Percentiles rank a stretch among this genome's conserved stretches.
Evolutionary conservation across 1,139 yeast genomes (phyloP).

Genomic region (Casaregolazyma lundiana): DNA sequence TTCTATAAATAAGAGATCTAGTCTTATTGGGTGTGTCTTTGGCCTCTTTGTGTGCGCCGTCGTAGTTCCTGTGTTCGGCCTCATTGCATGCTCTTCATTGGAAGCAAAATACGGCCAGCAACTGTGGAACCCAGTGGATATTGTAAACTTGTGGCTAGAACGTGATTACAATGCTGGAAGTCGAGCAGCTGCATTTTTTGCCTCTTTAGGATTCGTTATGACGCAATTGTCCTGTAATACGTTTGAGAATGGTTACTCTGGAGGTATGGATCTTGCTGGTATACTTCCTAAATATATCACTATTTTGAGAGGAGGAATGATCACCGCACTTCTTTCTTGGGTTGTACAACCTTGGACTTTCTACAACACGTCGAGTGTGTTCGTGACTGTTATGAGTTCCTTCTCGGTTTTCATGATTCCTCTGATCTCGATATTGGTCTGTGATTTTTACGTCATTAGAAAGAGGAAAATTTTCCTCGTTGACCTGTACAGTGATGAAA

Average conservation of each 20-base stretch:
- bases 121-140: constrained; percentile 19
- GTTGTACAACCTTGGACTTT: constrained; percentile 46
- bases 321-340: constrained; percentile 42
- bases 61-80: constrained; percentile 38
- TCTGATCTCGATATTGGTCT: constrained; percentile 40
- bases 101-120: constrained; percentile 29
- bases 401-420: constrained; percentile 46
- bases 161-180: constrained; percentile 16
- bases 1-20: constrained; percentile 20
- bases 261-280: constrained; percentile 51
- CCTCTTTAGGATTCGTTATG: constrained; percentile 41
- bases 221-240: constrained; percentile 47
- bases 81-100: constrained; percentile 36
- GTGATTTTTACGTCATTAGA: constrained; percentile 41
- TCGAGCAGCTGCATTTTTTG: constrained; percentile 40
- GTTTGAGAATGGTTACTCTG: constrained; percentile 48
- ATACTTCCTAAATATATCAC: constrained; percentile 46
- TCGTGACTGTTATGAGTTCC: constrained; percentile 43
- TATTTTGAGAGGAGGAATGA: constrained; percentile 47
- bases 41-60: constrained; percentile 33
- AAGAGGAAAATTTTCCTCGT: constrained; percentile 32
- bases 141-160: constrained; percentile 18
- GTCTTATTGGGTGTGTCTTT: constrained; percentile 23
- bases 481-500: constrained; percentile 36
- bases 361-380: constrained; percentile 40